Evolutionary conservation across 768 basidiomycete species (phyloP), one percentile per base, ranked within the genome.

Genomic region (Suillus spraguei): DNA sequence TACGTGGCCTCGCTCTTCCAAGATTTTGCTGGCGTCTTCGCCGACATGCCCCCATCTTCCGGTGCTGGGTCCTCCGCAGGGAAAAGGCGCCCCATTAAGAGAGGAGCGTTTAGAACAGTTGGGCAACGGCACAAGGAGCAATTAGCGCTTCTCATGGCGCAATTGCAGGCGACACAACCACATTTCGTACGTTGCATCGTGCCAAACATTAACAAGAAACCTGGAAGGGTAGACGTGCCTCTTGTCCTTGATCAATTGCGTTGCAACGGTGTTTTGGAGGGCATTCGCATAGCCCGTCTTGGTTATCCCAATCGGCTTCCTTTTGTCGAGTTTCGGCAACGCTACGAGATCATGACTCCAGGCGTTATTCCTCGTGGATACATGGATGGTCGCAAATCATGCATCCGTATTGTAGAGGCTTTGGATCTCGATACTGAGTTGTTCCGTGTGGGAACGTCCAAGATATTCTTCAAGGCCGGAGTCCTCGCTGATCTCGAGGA

Each of bases 111-210:
- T 82, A 83, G 97, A 54, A 99, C 97, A 0, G 95, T 97, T 35
- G 95, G 83, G 1, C 97, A 99, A 72, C 83, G 96, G 42, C 97
- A 99, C 78, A 97, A 93, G 71, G 97, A 99, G 73, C 97, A 99
- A 72, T 85, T 99, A 9, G 81, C 90, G 10, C 91, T 92, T 69
- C 82, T 99, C 59, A 97, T 99, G 94, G 74, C 79, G 3, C 97
- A 99, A 70, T 82, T 99, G 13, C 87, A 91, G 62, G 87, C 94
- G 2, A 99, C 97, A 0, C 96, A 98, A 69, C 97, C 97, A 0
- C 97, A 99, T 75, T 99, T 99, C 76, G 92, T 99, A 14, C 86
- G 97, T 32, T 99, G 97, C 72, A 99, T 99, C 69, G 97, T 99
- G 2, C 97, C 97, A 2, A 99, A 99, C 69, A 79, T 83, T 22